Base-by-base conservation (phyloP, 345 rosid genomes). In the Rhodamnia rubescens region DNA sequence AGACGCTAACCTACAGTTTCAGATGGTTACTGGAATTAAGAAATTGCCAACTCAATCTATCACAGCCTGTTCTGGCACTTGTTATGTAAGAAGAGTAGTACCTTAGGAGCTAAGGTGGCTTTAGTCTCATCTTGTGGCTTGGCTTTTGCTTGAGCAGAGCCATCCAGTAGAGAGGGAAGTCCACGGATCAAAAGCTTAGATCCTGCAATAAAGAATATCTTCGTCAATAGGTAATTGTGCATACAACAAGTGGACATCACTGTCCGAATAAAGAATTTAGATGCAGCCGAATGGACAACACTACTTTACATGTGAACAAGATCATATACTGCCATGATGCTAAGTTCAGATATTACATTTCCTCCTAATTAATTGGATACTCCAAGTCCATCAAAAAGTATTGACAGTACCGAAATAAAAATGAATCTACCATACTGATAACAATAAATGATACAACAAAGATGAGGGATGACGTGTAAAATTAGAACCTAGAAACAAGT, bases 71-170 rank as follows among this genome's bases (percentile, higher is more conserved):
- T 85, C 44, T 32, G 78, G 78, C 82, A 87, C 53, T n/a, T 49
- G 54, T 12, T 83, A 13, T 22, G 29, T 81, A 51, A 2, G 74
- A 2, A 56, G 8, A 85, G 78, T 40, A 61, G 82, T 89, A 94
- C 98, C 96, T 97, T 96, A 57, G 98, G 98, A 85, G 99, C 98
- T 89, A 93, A 91, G 51, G 98, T 94, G 89, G 92, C 98, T 91
- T 91, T 90, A 81, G 95, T 91, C 86, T 95, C 96, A 91, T 97
- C 99, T 90, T 95, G 99, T 6, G 95, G 92, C 88, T 91, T 91
- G 53, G 98, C 98, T 86, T 94, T 94, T 57, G 82, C 86, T 87
- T 85, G 90, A 82, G 98, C 98, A 5, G 95, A 92, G 52, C 98
- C 99, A 78, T 97, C 95, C 40, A 95, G 86, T 88, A 97, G 90